phyloP scores from a whole-genome alignment of 768 basidiomycete genomes.

The Chalciporus piperatus region DNA sequence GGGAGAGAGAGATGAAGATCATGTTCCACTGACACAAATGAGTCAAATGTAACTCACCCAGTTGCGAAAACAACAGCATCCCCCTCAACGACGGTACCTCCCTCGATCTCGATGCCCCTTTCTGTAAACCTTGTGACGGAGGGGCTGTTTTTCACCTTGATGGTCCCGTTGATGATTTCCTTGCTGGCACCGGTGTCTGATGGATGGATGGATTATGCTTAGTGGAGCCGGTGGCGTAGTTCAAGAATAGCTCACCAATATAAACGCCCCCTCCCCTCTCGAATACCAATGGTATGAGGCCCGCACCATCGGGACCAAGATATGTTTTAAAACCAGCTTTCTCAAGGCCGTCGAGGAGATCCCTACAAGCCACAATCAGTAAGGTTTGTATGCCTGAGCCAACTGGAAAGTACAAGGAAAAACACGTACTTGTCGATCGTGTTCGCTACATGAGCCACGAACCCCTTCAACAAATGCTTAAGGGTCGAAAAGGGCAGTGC shows the following conservation, averaged over 20 bases:
- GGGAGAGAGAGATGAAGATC: neutral
- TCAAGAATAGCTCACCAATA: conserved; percentile 29
- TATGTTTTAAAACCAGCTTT: conserved; percentile 37
- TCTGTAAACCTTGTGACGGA: conserved; percentile 27
- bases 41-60: conserved; percentile 20
- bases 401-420: neutral
- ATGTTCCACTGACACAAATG: neutral
- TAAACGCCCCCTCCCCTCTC: conserved; percentile 38
- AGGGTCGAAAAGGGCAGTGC: conserved; percentile 22
- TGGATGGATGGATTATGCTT: neutral
- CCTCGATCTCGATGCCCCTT: conserved; percentile 27
- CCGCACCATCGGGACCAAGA: conserved; percentile 38
- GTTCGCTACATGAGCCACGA: conserved; percentile 4
- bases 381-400: neutral
- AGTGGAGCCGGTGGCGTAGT: neutral
- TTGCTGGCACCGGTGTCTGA: conserved; percentile 40
- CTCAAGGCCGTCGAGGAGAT: conserved; percentile 37
- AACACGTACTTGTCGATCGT: conserved; percentile 23
- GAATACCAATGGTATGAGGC: conserved; percentile 31
- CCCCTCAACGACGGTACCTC: conserved; percentile 23
- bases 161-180: conserved; percentile 46
- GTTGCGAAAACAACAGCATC: conserved; percentile 35
- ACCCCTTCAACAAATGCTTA: conserved; percentile 12
- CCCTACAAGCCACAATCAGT: conserved; percentile 21
- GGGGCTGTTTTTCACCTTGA: conserved; percentile 47